These are phyloP conservation scores for Poteriospumella lacustris DNA, from an alignment of 108 stramenopile genomes.

Conservation along the genomic window DNA sequence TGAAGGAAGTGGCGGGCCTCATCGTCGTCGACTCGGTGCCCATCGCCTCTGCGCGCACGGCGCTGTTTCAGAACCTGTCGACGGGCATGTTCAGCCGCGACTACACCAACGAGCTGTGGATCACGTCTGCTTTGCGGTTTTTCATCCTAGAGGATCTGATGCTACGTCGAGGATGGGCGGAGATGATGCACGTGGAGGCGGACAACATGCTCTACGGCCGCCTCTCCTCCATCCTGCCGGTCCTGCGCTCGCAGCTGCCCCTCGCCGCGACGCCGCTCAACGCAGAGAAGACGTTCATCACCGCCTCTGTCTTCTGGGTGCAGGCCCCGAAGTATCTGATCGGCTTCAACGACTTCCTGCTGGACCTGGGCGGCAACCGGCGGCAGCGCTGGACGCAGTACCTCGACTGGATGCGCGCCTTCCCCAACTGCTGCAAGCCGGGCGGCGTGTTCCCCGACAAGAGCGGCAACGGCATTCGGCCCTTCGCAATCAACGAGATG, in stretches of 20 bases:
- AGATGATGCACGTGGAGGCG: constrained; percentile 20
- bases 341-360: constrained; percentile 19
- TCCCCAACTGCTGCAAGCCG: background rate
- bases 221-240: background rate
- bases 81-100: background rate
- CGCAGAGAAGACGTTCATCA: background rate
- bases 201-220: constrained; percentile 26
- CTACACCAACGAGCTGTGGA: constrained; percentile 10
- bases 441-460: background rate
- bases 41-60: background rate
- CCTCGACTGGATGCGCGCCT: background rate
- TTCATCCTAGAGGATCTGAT: constrained; percentile 23
- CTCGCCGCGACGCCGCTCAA: background rate
- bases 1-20: background rate
- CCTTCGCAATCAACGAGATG: constrained; percentile 27
- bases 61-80: background rate
- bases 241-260: background rate
- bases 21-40: background rate
- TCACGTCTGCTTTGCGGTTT: constrained; percentile 21
- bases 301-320: constrained; percentile 28
- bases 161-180: background rate
- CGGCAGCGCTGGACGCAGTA: background rate
- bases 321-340: background rate
- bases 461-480: background rate
- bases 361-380: background rate